Evolutionary conservation across 768 basidiomycete species (phyloP).

Genomic region (Trametes coccinea): DNA sequence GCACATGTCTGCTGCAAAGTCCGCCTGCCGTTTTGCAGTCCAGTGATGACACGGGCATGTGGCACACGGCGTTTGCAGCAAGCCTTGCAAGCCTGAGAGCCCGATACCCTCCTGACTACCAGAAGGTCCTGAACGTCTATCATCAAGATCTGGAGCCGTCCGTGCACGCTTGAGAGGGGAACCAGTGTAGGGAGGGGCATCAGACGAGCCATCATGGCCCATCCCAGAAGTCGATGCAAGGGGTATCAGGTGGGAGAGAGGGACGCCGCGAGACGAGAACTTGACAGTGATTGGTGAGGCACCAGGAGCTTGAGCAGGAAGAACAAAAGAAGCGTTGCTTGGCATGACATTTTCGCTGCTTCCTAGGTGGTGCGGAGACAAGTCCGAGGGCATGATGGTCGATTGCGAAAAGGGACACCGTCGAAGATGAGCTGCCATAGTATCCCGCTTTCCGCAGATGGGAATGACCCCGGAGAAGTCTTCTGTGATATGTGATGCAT

Average conservation of each 20-base stretch:
- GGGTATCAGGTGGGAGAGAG: neutral
- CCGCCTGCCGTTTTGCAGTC: neutral
- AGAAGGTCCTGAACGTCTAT: too few species aligned
- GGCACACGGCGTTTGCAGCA: neutral
- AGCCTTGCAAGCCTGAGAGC: neutral
- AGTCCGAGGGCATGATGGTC: neutral
- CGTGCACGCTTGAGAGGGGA: too few species aligned
- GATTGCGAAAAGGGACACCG: neutral
- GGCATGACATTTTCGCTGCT: neutral
- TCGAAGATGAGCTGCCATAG: neutral
- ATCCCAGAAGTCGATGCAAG: too few species aligned
- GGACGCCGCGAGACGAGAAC: neutral
- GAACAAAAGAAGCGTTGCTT: neutral
- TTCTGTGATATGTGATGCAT: neutral
- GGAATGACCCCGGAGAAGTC: neutral
- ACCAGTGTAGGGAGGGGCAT: too few species aligned
- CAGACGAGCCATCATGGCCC: too few species aligned
- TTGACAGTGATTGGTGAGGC: neutral
- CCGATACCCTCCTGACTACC: too few species aligned
- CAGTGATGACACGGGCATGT: neutral
- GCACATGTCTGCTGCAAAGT: slow-evolving; percentile 27
- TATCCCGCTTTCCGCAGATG: neutral
- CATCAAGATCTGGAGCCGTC: too few species aligned
- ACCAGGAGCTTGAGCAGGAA: neutral
- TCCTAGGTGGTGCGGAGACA: neutral